phyloP scores from a whole-genome alignment of 352 stramenopile genomes.

The Phytophthora pisi region DNA sequence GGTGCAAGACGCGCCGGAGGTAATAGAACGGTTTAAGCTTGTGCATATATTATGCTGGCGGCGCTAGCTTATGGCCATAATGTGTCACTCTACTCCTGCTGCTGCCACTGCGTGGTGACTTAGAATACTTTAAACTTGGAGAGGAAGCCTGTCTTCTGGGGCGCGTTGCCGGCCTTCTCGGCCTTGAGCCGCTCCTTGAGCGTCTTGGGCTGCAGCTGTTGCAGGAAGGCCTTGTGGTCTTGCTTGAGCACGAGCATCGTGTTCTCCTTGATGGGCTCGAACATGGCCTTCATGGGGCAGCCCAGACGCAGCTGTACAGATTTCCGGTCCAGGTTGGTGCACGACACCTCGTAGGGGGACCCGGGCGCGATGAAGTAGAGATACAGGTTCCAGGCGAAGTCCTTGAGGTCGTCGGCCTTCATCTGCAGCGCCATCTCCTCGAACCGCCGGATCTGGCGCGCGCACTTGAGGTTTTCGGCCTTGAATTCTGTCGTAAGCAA shows the following conservation, averaged over 20 bases:
- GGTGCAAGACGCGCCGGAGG: neutral
- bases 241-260: conserved; percentile 86
- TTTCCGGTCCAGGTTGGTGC: conserved; percentile 83
- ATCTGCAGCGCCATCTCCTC: conserved; percentile 77
- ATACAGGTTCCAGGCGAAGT: conserved; percentile 82
- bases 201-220: conserved; percentile 71
- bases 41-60: conserved; percentile 17
- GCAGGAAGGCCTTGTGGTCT: conserved; percentile 82
- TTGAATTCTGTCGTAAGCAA: conserved; percentile 67
- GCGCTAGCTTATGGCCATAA: conserved; percentile 12
- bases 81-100: neutral
- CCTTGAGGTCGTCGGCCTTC: conserved; percentile 76
- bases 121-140: conserved; percentile 80
- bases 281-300: conserved; percentile 82
- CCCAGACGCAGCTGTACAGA: conserved; percentile 82
- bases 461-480: conserved; percentile 85
- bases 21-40: conserved; percentile 32
- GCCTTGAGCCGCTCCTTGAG: conserved; percentile 78
- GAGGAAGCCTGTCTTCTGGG: conserved; percentile 64
- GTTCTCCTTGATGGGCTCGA: conserved; percentile 87
- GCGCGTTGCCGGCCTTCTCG: conserved; percentile 48
- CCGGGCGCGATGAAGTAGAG: conserved; percentile 83
- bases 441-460: conserved; percentile 78
- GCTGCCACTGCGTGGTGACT: conserved; percentile 1
- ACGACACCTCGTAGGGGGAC: conserved; percentile 82